Evolutionary conservation across 2,329 filamentous ascomycete genomes (phyloP), one percentile per base, ranked within the genome.

Genomic region (Hypoxylon sp.): DNA sequence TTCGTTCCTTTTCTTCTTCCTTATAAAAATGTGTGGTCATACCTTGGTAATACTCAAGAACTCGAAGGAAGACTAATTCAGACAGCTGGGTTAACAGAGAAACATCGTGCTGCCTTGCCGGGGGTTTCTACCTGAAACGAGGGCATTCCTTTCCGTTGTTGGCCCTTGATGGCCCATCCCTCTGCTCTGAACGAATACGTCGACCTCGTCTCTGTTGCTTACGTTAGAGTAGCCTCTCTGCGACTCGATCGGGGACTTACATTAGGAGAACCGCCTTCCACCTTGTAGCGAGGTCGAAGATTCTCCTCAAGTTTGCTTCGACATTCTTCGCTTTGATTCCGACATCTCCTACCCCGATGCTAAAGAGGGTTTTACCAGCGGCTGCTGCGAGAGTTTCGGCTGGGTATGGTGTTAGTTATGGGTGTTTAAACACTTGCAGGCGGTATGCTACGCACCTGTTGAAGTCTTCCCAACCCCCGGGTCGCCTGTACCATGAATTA

Each of bases 41-140:
- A 12, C 46, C 51, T 16, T 52, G 44, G 26, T 57, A 57, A 20
- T 51, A 55, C 13, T 58, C 46, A 6, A 50, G 42, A 7, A 51
- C 50, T 3, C 53, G 53, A 2, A 58, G 55, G 7, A 53, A 57
- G 7, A 54, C 43, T 31, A 30, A 40, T 11, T n/a, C n/a, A n/a
- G n/a, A n/a, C n/a, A n/a, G n/a, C n/a, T n/a, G n/a, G n/a, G n/a
- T n/a, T n/a, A n/a, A n/a, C n/a, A n/a, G n/a, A n/a, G n/a, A n/a
- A n/a, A n/a, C n/a, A n/a, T n/a, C n/a, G n/a, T n/a, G n/a, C n/a
- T n/a, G n/a, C n/a, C n/a, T n/a, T 16, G 12, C 21, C 21, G 21
- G 9, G 6, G 6, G 21, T 6, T 15, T 23, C 17, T 23, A 55
- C 51, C 46, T 15, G 51, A 54, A n/a, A 54, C 51, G 1, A 54